A percentile compares a stretch with the other conserved stretches of the same genome.
Evolutionary conservation across 176 grass and related monocot genomes (phyloP).

Genomic region (Phyllostachys edulis): DNA sequence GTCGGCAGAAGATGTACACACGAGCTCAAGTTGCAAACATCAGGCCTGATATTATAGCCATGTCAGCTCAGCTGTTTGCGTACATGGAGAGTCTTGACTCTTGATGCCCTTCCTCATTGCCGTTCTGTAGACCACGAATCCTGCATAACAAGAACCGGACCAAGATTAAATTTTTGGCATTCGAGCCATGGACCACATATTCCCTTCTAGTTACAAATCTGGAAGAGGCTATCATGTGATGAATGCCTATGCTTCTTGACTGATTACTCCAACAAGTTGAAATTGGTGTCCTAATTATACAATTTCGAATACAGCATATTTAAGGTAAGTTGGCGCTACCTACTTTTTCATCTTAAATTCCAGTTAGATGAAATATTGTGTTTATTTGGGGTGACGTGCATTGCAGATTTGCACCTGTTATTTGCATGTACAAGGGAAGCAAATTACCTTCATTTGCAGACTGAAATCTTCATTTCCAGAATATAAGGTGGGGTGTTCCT

Average conservation of each 20-base stretch:
- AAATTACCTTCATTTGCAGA: conserved; percentile 53
- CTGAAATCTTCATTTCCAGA: conserved; percentile 35
- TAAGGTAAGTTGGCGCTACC: neutral
- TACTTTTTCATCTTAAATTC: neutral
- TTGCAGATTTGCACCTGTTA: neutral
- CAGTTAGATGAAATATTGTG: neutral
- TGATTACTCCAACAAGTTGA: neutral
- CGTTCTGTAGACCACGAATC: conserved; percentile 31
- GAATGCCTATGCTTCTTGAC: neutral
- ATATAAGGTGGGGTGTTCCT: conserved; percentile 22
- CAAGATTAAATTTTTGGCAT: neutral
- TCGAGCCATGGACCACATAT: neutral
- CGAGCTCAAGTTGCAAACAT: neutral
- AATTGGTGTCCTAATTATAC: neutral
- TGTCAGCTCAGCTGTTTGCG: conserved; percentile 1
- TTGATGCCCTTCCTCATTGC: conserved; percentile 10
- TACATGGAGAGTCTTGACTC: neutral
- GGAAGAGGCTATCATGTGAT: neutral
- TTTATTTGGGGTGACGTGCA: neutral
- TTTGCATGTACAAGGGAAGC: neutral
- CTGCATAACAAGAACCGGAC: conserved; percentile 13
- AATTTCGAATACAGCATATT: neutral
- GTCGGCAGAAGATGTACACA: conserved; percentile 1
- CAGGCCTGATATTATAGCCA: conserved; percentile 3
- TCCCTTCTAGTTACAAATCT: neutral